A percentile compares a stretch with the other conserved stretches of the same genome.
phyloP scores from a whole-genome alignment of 208 protist species.

The Leishmania aethiopica region DNA sequence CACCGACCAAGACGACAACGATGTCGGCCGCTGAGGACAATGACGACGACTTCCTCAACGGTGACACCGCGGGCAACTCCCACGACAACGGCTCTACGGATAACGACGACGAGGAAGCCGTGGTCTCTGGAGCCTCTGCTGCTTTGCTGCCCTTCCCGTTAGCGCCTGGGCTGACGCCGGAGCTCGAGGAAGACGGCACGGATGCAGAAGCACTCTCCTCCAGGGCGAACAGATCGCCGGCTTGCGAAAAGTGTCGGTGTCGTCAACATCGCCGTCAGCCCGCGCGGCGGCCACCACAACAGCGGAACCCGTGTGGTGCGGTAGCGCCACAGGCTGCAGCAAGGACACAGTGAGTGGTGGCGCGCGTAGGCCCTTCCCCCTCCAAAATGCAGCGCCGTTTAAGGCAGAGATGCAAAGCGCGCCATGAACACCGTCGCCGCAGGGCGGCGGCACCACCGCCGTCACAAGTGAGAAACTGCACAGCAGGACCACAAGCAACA shows the following conservation, averaged over 20 bases:
- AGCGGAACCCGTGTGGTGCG: not conserved
- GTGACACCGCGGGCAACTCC: not conserved
- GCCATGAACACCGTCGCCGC: no score
- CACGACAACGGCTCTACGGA: not conserved
- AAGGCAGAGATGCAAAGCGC: no score
- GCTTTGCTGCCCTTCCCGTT: not conserved
- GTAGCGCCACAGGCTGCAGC: not conserved
- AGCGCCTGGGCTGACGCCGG: not conserved
- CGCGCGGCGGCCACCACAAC: not conserved
- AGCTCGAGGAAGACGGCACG: not conserved
- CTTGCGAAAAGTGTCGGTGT: not conserved
- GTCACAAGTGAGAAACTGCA: no score
- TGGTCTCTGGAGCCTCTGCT: not conserved
- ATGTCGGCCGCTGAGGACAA: not conserved
- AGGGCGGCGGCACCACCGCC: no score
- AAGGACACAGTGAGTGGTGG: not conserved
- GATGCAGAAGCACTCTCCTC: not conserved
- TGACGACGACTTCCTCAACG: not conserved
- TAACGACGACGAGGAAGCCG: not conserved
- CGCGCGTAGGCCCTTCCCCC: no score
- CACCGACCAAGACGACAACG: not conserved
- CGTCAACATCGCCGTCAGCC: not conserved
- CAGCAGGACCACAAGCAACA: no score
- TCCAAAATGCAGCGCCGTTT: no score
- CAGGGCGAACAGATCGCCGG: not conserved